Percentiles rank a stretch among this genome's conserved stretches.
phyloP scores from a whole-genome alignment of 345 rosid genomes.

The Acer campestre region DNA sequence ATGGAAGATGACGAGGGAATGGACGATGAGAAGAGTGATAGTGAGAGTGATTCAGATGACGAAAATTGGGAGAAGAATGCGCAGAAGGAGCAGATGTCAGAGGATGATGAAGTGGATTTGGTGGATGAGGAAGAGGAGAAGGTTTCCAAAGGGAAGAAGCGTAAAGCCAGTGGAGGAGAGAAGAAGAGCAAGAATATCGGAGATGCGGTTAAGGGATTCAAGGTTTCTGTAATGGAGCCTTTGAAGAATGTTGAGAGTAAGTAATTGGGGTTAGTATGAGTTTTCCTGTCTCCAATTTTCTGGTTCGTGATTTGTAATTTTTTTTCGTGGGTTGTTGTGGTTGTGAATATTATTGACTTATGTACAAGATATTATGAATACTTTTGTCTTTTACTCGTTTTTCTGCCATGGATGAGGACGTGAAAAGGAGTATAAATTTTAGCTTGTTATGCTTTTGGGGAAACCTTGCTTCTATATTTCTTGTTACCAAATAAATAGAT shows the following conservation, averaged over 20 bases:
- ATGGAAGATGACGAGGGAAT: constrained; percentile 52
- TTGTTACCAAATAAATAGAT: not conserved
- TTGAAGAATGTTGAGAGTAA: constrained; percentile 44
- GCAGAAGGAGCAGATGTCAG: constrained; percentile 45
- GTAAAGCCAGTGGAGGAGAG: constrained; percentile 45
- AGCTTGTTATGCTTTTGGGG: not conserved
- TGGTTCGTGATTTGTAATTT: not conserved
- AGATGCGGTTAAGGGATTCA: constrained; percentile 30
- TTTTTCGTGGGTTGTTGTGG: not conserved
- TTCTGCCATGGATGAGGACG: not conserved
- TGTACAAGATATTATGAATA: not conserved
- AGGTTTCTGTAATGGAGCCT: constrained; percentile 44
- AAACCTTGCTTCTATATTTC: not conserved
- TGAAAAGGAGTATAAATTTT: not conserved
- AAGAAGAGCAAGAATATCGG: constrained; percentile 51
- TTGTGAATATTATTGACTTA: not conserved
- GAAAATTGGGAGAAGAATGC: constrained; percentile 72
- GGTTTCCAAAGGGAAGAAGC: constrained; percentile 32
- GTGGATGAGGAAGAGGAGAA: constrained; percentile 58
- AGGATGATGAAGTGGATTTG: constrained; percentile 61
- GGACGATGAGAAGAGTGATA: constrained; percentile 33
- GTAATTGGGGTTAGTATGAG: constrained; percentile 23
- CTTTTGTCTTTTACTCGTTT: not conserved
- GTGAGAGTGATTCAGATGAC: constrained; percentile 67
- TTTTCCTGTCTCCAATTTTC: not conserved